Base-by-base conservation (phyloP, 768 basidiomycete species). In the Tricholoma terreum region DNA sequence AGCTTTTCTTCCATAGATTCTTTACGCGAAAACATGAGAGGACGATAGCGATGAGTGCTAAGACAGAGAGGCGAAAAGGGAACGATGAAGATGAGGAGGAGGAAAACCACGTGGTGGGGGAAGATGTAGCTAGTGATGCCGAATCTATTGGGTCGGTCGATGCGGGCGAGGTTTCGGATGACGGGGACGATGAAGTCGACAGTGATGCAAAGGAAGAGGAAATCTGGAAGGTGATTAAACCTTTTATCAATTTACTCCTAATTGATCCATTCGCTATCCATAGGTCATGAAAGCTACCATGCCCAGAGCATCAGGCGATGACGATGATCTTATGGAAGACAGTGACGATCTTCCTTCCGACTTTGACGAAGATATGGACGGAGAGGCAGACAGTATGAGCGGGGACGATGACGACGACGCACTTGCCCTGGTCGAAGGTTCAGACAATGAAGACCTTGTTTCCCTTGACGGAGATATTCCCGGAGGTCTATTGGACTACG, bases 1-100 rank as follows among this genome's bases (percentile, higher is more conserved):
- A n/a, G 92, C 65, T 91, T 31, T 98, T 98, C 80, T 97, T 94
- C 77, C 87, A 98, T 71, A 86, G 86, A 63, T 98, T 84, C 75
- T 98, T 97, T 69, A 79, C 84, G 9, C 79, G 78, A 63, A 94
- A 92, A 71, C 75, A 82, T 31, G 80, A 81, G 63, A 78, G 73
- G 62, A 80, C 80, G 54, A 77, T 76, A 65, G 75, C 75, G 22
- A 84, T 75, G 65, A 69, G 67, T 19, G 66, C 72, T 1, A 86
- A 77, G 59, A 57, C 70, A 35, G 65, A 67, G 52, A 62, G 77
- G 46, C 67, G 67, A 1, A 76, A 71, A 42, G 71, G 65, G 0
- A 71, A 68, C 3, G 74, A 66, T 0, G 70, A 84, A 59, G 77
- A 74, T 19, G 69, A 66, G 3, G 75, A 27, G 42, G 75, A 71